These are phyloP conservation scores for Xylaria multiplex DNA, from an alignment of 2,329 filamentous ascomycete genomes.

Conservation along the genomic window DNA sequence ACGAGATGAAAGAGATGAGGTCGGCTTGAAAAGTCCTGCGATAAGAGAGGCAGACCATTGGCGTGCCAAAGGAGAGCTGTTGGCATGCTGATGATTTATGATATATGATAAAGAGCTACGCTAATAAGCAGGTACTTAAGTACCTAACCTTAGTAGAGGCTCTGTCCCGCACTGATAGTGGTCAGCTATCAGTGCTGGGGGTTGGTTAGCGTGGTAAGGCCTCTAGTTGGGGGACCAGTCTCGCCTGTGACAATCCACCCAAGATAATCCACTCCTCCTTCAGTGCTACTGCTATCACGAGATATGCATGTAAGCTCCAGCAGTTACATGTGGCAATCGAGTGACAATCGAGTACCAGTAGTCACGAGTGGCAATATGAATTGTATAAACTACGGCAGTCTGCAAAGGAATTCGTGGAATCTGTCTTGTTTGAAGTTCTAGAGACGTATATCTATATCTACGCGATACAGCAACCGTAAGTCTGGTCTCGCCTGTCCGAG, in stretches of 20 bases:
- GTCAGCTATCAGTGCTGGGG: constrained; percentile 3
- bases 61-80: not conserved
- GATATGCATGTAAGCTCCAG: not conserved
- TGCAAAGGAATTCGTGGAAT: not conserved
- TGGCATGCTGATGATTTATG: constrained; percentile 9
- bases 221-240: not conserved
- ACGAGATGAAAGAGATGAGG: not conserved
- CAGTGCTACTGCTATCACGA: not conserved
- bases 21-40: not conserved
- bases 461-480: not conserved
- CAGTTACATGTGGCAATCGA: not conserved
- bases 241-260: not conserved
- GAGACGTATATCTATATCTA: constrained; percentile 7
- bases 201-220: not conserved
- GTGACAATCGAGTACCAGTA: not conserved
- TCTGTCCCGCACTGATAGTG: constrained; percentile 9
- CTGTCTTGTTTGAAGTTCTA: constrained; percentile 6
- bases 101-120: not conserved
- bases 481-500: not conserved
- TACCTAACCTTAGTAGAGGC: not conserved
- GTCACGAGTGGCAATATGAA: not conserved
- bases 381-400: not conserved
- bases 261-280: not conserved
- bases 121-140: not conserved
- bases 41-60: not conserved